Conservation (phyloP, 2,329 filamentous ascomycete species). For the Fonsecaea pedrosoi region DNA sequence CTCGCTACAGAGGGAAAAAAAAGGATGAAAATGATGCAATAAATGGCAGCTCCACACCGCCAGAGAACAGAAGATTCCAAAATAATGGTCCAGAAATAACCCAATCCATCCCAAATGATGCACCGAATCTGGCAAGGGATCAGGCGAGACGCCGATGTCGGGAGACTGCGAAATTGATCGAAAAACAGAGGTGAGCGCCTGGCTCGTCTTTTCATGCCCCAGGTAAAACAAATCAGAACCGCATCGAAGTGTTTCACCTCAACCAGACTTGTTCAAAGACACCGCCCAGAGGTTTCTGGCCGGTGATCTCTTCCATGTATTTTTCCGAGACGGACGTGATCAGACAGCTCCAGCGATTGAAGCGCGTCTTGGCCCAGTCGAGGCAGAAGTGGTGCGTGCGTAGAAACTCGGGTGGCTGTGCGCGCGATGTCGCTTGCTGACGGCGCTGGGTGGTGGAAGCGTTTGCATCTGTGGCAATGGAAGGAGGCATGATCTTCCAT, state of each 20-base stretch:
- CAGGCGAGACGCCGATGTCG: neutral
- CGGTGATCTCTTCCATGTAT: slow-evolving; percentile 38
- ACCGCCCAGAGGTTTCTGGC: slow-evolving; percentile 36
- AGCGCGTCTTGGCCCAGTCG: slow-evolving; percentile 40
- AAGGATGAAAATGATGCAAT: neutral
- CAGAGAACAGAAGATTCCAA: neutral
- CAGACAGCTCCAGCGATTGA: slow-evolving; percentile 39
- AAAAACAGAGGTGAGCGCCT: neutral
- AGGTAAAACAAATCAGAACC: neutral
- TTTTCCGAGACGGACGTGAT: slow-evolving; percentile 39
- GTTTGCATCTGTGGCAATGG: neutral
- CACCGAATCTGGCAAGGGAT: neutral
- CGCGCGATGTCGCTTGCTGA: slow-evolving; percentile 3
- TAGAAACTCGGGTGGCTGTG: slow-evolving; percentile 37
- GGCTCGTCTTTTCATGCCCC: neutral
- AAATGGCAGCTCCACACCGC: neutral
- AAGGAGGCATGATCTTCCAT: slow-evolving; percentile 30
- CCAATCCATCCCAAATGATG: neutral
- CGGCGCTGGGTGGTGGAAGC: neutral
- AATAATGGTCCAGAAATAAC: neutral
- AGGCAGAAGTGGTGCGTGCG: slow-evolving; percentile 40
- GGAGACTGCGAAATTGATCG: neutral
- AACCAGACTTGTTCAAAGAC: slow-evolving; percentile 42
- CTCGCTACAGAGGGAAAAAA: neutral
- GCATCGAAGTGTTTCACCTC: slow-evolving; percentile 22